Evolutionary conservation across 805 yeast genomes (phyloP), one percentile per base, ranked within the genome.

Genomic region (Candida chilensis): DNA sequence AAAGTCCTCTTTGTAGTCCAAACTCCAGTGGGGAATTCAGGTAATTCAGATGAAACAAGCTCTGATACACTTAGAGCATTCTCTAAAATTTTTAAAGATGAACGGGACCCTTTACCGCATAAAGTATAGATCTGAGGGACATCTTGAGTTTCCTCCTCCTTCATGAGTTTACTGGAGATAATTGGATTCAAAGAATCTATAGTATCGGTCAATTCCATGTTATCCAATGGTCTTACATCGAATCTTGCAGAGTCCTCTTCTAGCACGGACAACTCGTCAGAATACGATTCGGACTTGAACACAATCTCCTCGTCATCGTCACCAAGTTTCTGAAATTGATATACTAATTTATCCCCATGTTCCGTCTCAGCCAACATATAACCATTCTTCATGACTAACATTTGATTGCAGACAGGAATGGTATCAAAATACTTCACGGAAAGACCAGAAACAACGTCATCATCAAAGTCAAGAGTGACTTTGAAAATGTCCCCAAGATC

Each of bases 241-340:
- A 57, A 45, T 13, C 39, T n/a, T 40, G 35, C 5, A 43, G 47
- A 4, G 6, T 24, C 28, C 14, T 32, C 35, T 9, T 29, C 32
- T n/a, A 22, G 6, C 13, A 11, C 25, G 8, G 25, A 12, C 13
- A 22, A 22, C 11, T 22, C 25, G 13, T 22, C 25, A n/a, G 25
- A 15, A 22, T 22, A 22, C 7, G 8, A 7, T 22, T 7, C 6
- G 6, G 67, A 55, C 11, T 40, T 40, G 47, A 57, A 59, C 17
- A 37, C 44, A 14, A 34, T 44, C 20, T 53, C 58, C 16, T 64
- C 66, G 10, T 56, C 71, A 16, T 68, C 75, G 28, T 71, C 77
- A 1, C 94, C 95, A 27, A 87, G 55, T 29, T 70, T 70, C 37
- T 80, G 85, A 43, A 90, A 81, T 48, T 86, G 95, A 44, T 78